A percentile compares a stretch with the other conserved stretches of the same genome.
phyloP scores from a whole-genome alignment of 2,329 filamentous ascomycete genomes.

The Myriosclerotinia curreyana region DNA sequence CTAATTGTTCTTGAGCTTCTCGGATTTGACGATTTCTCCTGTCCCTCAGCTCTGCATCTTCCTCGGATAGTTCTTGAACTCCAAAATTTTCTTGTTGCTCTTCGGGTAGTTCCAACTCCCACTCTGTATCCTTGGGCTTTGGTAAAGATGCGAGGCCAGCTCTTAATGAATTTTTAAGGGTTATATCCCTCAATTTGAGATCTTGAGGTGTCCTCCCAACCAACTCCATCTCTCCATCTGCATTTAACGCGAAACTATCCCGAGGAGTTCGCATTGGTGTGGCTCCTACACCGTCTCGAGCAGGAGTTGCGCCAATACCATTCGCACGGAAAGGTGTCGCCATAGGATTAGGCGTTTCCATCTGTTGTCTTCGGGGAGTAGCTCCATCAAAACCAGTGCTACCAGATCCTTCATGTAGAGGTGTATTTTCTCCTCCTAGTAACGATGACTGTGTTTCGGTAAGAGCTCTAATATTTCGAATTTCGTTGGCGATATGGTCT shows the following conservation, averaged over 20 bases:
- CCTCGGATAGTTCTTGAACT: constrained; percentile 53
- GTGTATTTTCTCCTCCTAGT: constrained; percentile 89
- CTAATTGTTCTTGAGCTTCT: constrained; percentile 65
- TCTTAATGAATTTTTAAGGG: constrained; percentile 65
- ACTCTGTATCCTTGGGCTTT: constrained; percentile 89
- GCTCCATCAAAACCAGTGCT: constrained; percentile 89
- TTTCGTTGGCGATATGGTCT: constrained; percentile 94
- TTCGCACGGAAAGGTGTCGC: constrained; percentile 77
- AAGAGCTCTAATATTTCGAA: constrained; percentile 85
- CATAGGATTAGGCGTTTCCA: constrained; percentile 93
- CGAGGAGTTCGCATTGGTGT: constrained; percentile 86
- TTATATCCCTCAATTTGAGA: constrained; percentile 66
- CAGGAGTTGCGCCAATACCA: constrained; percentile 65
- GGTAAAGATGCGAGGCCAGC: constrained; percentile 77
- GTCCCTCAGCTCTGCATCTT: constrained; percentile 70
- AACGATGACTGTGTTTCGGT: constrained; percentile 93
- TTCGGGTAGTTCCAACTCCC: constrained; percentile 88
- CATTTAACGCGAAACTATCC: constrained; percentile 82
- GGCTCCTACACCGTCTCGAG: constrained; percentile 60
- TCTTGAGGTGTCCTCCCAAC: constrained; percentile 75
- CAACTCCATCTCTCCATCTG: constrained; percentile 61
- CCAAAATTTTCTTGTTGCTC: constrained; percentile 62
- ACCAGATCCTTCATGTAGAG: constrained; percentile 73
- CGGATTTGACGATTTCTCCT: constrained; percentile 69
- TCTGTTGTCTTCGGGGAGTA: constrained; percentile 72